These are phyloP conservation scores for Globisporangium cystogenes DNA, from an alignment of 352 stramenopile species.

Conservation along the genomic window DNA sequence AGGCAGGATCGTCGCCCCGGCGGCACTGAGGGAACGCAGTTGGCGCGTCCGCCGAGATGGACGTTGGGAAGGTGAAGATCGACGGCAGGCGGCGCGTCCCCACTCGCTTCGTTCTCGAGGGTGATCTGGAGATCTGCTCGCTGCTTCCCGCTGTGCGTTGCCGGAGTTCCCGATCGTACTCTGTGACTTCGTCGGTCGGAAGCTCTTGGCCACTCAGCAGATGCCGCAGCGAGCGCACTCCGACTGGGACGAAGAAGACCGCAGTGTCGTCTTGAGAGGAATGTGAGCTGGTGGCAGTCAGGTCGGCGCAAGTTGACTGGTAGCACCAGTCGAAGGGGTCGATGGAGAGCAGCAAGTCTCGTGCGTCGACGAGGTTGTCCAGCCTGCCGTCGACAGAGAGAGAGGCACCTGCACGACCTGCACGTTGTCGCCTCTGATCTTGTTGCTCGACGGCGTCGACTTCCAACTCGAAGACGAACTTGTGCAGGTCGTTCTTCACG, in stretches of 20 bases:
- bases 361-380: constrained; percentile 13
- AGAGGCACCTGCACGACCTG: neutral
- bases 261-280: neutral
- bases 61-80: constrained; percentile 30
- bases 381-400: no score
- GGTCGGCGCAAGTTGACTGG: constrained; percentile 19
- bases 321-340: constrained; percentile 66
- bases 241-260: constrained; percentile 35
- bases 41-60: neutral
- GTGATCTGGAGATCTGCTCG: neutral
- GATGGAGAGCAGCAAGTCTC: constrained; percentile 35
- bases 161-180: constrained; percentile 14
- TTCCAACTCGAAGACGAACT: constrained; percentile 23
- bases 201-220: constrained; percentile 27
- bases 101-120: constrained; percentile 7
- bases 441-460: neutral
- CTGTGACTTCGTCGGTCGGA: constrained; percentile 44
- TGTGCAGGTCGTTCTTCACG: constrained; percentile 34
- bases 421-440: neutral
- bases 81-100: constrained; percentile 18
- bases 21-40: neutral
- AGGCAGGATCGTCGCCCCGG: neutral
- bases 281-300: no score
- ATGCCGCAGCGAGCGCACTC: constrained; percentile 25
- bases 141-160: neutral